phyloP scores from a whole-genome alignment of 2,329 filamentous ascomycete species.

The Lithohypha guttulata region DNA sequence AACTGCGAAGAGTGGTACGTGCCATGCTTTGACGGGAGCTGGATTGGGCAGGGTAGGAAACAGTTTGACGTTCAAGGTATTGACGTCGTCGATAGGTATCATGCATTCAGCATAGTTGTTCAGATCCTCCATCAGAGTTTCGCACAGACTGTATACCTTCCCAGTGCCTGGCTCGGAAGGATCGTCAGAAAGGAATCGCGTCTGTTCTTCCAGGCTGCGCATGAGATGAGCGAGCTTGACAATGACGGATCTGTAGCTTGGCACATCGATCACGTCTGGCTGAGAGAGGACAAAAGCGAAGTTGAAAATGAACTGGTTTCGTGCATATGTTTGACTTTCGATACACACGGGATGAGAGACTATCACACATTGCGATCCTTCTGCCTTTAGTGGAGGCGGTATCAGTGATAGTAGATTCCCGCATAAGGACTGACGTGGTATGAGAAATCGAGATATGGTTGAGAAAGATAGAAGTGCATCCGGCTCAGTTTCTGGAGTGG shows the following conservation, averaged over 20 bases:
- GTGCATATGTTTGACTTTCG: slow-evolving; percentile 66
- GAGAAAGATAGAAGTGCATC: slow-evolving; percentile 71
- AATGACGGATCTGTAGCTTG: slow-evolving; percentile 74
- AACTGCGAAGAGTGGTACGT: slow-evolving; percentile 71
- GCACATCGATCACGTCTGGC: slow-evolving; percentile 45
- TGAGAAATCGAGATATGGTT: slow-evolving; percentile 81
- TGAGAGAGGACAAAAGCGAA: slow-evolving; percentile 73
- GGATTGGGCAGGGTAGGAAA: slow-evolving; percentile 74
- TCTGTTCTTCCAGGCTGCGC: slow-evolving; percentile 84
- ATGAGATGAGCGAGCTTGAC: slow-evolving; percentile 76
- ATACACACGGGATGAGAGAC: slow-evolving; percentile 86
- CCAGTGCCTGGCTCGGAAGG: slow-evolving; percentile 36
- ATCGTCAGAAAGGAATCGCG: slow-evolving; percentile 55
- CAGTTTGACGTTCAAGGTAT: slow-evolving; percentile 92
- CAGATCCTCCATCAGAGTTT: slow-evolving; percentile 80
- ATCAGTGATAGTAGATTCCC: slow-evolving; percentile 60
- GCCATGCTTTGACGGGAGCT: slow-evolving; percentile 69
- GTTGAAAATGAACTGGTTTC: slow-evolving; percentile 98
- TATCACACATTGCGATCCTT: slow-evolving; percentile 58
- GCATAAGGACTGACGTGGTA: slow-evolving; percentile 89
- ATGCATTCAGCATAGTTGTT: slow-evolving; percentile 98
- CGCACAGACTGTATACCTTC: slow-evolving; percentile 59
- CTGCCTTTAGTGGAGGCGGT: slow-evolving; percentile 32
- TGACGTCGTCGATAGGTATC: slow-evolving; percentile 95
- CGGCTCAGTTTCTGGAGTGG: slow-evolving; percentile 25